Evolutionary conservation across 495 filamentous ascomycete species (phyloP).

Genomic region (Cercophora sp.): DNA sequence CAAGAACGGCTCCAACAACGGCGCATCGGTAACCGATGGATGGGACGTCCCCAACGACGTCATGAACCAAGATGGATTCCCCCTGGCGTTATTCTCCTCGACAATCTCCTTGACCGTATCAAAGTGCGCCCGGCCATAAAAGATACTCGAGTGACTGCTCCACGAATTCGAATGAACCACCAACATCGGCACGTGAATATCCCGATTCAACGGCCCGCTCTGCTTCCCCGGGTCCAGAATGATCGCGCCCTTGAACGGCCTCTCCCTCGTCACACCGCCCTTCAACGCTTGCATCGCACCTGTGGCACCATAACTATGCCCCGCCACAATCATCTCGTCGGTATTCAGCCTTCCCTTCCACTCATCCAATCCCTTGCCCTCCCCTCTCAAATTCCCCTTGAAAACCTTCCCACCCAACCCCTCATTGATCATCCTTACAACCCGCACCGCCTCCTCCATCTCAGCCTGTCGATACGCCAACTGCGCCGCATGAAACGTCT

Average conservation of each 20-base stretch:
- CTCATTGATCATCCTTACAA: conserved; percentile 41
- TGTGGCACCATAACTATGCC: conserved; percentile 54
- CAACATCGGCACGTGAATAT: conserved; percentile 46
- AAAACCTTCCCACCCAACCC: conserved; percentile 36
- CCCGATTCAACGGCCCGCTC: conserved; percentile 48
- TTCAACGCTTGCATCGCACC: conserved; percentile 46
- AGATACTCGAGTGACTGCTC: conserved; percentile 41
- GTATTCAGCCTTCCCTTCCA: conserved; percentile 38
- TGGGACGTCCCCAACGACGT: conserved; percentile 49
- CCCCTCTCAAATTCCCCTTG: conserved; percentile 29
- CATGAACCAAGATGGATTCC: conserved; percentile 47
- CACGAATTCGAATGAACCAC: conserved; percentile 51
- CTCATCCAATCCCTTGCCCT: conserved; percentile 25
- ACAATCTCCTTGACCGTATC: conserved; percentile 46
- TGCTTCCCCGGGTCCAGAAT: conserved; percentile 51
- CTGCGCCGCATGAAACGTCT: conserved; percentile 43
- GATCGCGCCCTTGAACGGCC: conserved; percentile 42
- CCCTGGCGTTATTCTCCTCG: conserved; percentile 30
- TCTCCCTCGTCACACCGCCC: conserved; percentile 28
- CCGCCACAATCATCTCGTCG: conserved; percentile 41
- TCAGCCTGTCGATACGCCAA: conserved; percentile 51
- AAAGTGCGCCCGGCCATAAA: conserved; percentile 51
- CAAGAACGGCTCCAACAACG: conserved; percentile 46
- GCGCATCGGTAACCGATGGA: conserved; percentile 52
- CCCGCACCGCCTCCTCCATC: conserved; percentile 44